These are phyloP conservation scores for Boeremia exigua DNA, from an alignment of 2,329 filamentous ascomycete genomes.

Conservation along the genomic window DNA sequence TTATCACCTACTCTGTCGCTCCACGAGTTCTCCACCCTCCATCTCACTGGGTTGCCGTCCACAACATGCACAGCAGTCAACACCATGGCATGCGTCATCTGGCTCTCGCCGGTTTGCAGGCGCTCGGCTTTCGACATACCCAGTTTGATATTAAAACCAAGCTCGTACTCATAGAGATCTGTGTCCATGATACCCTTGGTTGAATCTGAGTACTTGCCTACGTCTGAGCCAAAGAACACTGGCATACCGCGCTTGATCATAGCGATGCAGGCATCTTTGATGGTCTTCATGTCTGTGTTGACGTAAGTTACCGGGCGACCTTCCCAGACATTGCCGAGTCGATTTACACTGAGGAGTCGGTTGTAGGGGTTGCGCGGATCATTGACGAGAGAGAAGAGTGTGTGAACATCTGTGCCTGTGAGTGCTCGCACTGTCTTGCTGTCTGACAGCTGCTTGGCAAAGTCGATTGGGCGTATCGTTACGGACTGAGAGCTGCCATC, in stretches of 20 bases:
- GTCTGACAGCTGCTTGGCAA: slow-evolving; percentile 72
- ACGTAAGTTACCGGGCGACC: slow-evolving; percentile 79
- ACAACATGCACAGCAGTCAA: slow-evolving; percentile 83
- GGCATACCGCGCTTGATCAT: slow-evolving; percentile 82
- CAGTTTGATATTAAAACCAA: slow-evolving; percentile 80
- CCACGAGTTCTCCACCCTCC: slow-evolving; percentile 91
- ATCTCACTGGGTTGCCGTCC: slow-evolving; percentile 70
- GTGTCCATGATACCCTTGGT: slow-evolving; percentile 79
- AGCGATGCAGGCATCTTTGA: slow-evolving; percentile 75
- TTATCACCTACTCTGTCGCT: slow-evolving; percentile 71
- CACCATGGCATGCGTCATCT: slow-evolving; percentile 94
- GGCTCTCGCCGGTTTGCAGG: slow-evolving; percentile 74
- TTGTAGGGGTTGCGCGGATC: slow-evolving; percentile 81
- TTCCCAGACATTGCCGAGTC: slow-evolving; percentile 81
- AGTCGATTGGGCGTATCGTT: slow-evolving; percentile 70
- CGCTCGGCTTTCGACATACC: slow-evolving; percentile 78
- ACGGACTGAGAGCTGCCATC: slow-evolving; percentile 68
- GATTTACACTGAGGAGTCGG: slow-evolving; percentile 74
- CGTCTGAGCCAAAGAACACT: slow-evolving; percentile 88
- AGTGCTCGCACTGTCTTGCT: slow-evolving; percentile 64
- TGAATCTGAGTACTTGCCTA: slow-evolving; percentile 79
- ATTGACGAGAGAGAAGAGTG: slow-evolving; percentile 82
- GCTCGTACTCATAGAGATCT: slow-evolving; percentile 75
- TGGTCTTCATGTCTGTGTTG: slow-evolving; percentile 75
- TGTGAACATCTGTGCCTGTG: slow-evolving; percentile 65